phyloP scores from a whole-genome alignment of 2,329 filamentous ascomycete genomes.

The Aspergillus sp. region DNA sequence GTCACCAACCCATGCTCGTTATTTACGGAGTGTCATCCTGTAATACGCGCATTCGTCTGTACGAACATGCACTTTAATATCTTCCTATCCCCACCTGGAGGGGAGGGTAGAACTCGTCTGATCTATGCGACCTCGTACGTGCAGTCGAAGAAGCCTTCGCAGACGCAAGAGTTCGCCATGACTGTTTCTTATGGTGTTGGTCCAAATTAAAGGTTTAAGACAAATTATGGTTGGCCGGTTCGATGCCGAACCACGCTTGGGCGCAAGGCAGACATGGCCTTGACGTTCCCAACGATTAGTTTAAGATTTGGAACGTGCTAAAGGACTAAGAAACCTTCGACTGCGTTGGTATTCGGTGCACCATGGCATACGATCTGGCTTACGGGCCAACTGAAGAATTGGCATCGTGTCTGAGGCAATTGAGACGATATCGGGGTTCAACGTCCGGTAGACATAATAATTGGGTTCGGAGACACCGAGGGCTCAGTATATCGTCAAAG shows the following conservation, averaged over 20 bases:
- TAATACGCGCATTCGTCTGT: not conserved
- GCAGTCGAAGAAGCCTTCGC: not conserved
- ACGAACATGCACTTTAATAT: not conserved
- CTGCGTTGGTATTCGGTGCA: not conserved
- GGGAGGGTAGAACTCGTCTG: not conserved
- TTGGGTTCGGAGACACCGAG: not conserved
- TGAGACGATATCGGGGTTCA: not conserved
- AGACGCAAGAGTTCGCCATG: not conserved
- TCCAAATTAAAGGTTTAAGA: not conserved
- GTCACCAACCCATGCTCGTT: not conserved
- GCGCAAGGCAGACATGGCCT: not conserved
- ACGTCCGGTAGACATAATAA: not conserved
- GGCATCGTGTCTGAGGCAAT: not conserved
- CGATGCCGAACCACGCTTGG: not conserved
- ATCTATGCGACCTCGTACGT: not conserved
- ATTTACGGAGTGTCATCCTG: not conserved
- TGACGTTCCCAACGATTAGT: not conserved
- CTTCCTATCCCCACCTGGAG: not conserved
- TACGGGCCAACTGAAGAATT: not conserved
- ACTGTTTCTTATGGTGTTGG: not conserved
- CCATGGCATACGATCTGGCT: not conserved
- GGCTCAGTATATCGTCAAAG: not conserved
- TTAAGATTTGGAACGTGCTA: not conserved
- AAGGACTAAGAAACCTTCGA: not conserved
- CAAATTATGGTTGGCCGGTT: not conserved